These are phyloP conservation scores for Avena eriantha DNA, from an alignment of 176 grass and related monocot species.

Conservation along the genomic window DNA sequence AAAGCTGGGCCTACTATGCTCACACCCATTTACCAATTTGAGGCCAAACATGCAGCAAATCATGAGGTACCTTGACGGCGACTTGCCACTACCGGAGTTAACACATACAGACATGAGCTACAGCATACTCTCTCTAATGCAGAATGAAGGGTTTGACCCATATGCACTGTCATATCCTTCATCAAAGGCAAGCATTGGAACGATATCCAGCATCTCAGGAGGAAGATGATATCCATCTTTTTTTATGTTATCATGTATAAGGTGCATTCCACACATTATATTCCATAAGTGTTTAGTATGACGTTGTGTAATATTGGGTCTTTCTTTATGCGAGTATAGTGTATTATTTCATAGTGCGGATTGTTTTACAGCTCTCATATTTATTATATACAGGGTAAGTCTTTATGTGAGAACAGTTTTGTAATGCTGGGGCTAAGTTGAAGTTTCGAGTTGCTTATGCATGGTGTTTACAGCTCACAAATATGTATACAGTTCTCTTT, in stretches of 20 bases:
- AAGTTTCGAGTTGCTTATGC: background rate
- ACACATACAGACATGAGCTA: background rate
- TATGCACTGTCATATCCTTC: background rate
- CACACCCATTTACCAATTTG: background rate
- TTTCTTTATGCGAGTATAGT: background rate
- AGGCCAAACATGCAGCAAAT: background rate
- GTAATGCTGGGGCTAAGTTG: background rate
- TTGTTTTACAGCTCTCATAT: background rate
- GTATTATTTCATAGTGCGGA: background rate
- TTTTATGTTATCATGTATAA: background rate
- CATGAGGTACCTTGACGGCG: background rate
- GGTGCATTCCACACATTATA: background rate
- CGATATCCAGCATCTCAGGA: background rate
- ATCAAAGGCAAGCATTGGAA: background rate
- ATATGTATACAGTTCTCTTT: background rate
- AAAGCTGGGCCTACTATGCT: too few species aligned
- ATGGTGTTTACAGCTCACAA: too few species aligned
- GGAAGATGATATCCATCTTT: background rate
- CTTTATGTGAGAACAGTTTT: background rate
- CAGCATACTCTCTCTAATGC: background rate
- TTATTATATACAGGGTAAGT: background rate
- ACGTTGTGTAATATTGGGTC: background rate
- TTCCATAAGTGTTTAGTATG: background rate
- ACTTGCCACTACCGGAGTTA: background rate
- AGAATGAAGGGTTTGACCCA: background rate